Evolutionary conservation across 2,329 filamentous ascomycete genomes (phyloP), one percentile per base, ranked within the genome.

Genomic region (Tolypocladium ovalisporum): DNA sequence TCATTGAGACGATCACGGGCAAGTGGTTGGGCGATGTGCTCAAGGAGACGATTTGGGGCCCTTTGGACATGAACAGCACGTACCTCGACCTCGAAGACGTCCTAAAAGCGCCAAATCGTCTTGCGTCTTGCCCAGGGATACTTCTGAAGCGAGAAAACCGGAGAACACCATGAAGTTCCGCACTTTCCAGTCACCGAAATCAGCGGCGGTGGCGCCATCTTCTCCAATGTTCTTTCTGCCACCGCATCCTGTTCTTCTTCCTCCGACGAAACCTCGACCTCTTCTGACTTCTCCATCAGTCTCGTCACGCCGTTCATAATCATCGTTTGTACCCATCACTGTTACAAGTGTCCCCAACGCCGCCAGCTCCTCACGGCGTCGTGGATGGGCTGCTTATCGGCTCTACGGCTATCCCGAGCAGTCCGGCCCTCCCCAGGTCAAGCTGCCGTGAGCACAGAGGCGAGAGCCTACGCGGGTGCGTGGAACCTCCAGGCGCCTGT

Each of bases 121-220:
- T 81, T 5, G 75, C 62, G 65, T 29, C 65, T 81, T 5, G 75
- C 78, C 0, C 66, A 68, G 10, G 75, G 75, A 1, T 79, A 81
- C 57, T 66, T 64, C 34, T 79, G 72, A 66, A 60, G 73, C 7
- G 62, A 70, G 1, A 57, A 65, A 0, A 61, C 61, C 1, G 60
- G 60, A 0, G 34, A 60, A 5, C 63, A 71, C 19, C 59, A 62
- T 0, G 60, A 63, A 9, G 62, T 67, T 22, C 65, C 75, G 5
- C 60, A 67, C 19, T 59, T 66, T 40, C 57, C 58, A 7, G 60
- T 63, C 4, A 49, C 61, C 36, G 72, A 67, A 62, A 62, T 67
- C 34, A 71, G 70, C 60, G 75, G 75, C 13, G 73, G 75, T 0
- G 76, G 75, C 0, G 70, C 67, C 35, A 65, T 75, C 55, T 67